A percentile compares a stretch with the other conserved stretches of the same genome.
Evolutionary conservation across 2,329 filamentous ascomycete species (phyloP).

Genomic region (Colletotrichum destructivum): DNA sequence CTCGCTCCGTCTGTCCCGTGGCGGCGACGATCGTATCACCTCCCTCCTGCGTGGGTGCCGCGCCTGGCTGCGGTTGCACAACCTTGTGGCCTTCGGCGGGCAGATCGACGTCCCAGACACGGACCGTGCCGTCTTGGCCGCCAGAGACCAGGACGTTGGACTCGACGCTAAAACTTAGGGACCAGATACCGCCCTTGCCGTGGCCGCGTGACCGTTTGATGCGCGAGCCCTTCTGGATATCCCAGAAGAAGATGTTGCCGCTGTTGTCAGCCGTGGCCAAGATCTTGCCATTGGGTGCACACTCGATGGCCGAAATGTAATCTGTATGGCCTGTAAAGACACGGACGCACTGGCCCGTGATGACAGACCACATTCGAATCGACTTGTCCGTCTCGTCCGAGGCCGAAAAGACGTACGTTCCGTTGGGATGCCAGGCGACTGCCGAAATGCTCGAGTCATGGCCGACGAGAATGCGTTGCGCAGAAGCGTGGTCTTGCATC

Average conservation of each 20-base stretch:
- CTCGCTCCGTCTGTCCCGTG: constrained; percentile 50
- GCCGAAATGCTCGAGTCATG: constrained; percentile 95
- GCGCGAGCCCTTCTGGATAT: constrained; percentile 86
- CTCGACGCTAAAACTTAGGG: constrained; percentile 92
- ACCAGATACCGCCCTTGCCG: constrained; percentile 93
- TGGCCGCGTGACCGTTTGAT: constrained; percentile 96
- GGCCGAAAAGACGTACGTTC: constrained; percentile 92
- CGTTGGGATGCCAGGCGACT: constrained; percentile 95
- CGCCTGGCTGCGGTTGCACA: constrained; percentile 47
- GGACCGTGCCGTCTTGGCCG: constrained; percentile 92
- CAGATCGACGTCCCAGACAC: constrained; percentile 91
- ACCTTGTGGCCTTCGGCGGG: constrained; percentile 76
- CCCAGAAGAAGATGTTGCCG: constrained; percentile 95
- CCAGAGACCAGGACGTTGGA: constrained; percentile 91
- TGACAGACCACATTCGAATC: constrained; percentile 97
- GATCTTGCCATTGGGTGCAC: constrained; percentile 88
- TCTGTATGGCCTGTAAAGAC: constrained; percentile 94
- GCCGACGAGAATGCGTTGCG: constrained; percentile 88
- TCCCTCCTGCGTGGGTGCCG: constrained; percentile 46
- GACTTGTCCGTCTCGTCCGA: constrained; percentile 89
- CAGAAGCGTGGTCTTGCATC: constrained; percentile 93
- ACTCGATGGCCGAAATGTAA: constrained; percentile 87
- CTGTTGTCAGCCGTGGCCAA: constrained; percentile 92
- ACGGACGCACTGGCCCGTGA: constrained; percentile 87
- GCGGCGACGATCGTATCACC: constrained; percentile 49